Evolutionary conservation across 2,329 filamentous ascomycete genomes (phyloP).

Genomic region (Bipolaris bicolor): DNA sequence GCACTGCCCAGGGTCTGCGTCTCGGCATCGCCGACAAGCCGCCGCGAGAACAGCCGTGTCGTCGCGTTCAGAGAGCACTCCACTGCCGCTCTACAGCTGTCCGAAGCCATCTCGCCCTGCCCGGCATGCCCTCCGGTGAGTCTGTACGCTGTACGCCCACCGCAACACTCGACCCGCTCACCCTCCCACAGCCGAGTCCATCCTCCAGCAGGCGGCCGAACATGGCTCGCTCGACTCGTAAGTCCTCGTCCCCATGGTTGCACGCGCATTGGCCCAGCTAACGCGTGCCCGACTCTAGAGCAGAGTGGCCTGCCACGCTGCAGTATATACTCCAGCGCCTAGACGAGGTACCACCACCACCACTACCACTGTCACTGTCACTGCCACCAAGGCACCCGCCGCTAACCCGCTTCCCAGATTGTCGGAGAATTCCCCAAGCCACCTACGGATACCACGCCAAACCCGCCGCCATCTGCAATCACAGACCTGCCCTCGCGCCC

Average conservation of each 20-base stretch:
- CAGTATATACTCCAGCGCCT: conserved; percentile 70
- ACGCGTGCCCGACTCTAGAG: conserved; percentile 56
- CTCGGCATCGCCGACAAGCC: conserved; percentile 3
- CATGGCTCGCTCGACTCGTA: conserved; percentile 66
- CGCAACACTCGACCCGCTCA: conserved; percentile 12
- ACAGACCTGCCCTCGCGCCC: conserved; percentile 27
- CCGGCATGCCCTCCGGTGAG: conserved; percentile 31
- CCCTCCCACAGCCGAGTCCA: conserved; percentile 51
- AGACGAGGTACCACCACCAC: conserved; percentile 60
- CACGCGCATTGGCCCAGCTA: conserved; percentile 25
- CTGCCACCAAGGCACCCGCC: background rate
- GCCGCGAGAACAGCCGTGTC: conserved; percentile 6
- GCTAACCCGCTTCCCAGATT: conserved; percentile 62
- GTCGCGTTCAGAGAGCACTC: conserved; percentile 2
- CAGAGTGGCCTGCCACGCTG: conserved; percentile 72
- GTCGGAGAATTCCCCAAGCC: conserved; percentile 77
- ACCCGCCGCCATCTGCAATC: conserved; percentile 50
- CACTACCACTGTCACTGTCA: background rate
- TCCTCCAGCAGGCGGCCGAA: conserved; percentile 62
- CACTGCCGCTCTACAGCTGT: background rate
- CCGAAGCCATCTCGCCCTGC: conserved; percentile 6
- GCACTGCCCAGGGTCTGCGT: conserved; percentile 5
- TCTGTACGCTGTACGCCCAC: background rate
- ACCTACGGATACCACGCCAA: conserved; percentile 51
- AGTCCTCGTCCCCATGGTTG: conserved; percentile 32